Base-by-base conservation (phyloP, 345 rosid genomes). In the Citrus trifoliata region DNA sequence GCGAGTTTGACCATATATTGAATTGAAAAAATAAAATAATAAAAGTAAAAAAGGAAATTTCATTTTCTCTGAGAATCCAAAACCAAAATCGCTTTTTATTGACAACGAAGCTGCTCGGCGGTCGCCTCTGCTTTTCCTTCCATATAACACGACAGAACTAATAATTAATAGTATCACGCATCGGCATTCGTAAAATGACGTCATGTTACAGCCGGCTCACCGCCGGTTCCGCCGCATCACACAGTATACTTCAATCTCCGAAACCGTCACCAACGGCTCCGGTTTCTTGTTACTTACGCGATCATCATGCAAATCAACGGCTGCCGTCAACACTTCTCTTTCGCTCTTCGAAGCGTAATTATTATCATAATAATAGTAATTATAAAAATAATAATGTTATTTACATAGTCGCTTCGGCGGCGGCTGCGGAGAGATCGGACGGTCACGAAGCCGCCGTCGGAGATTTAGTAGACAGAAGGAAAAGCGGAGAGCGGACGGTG, bases 131-230 rank as follows among this genome's bases (percentile, higher is more conserved):
- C 48, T 10, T 42, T 12, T 42, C 6, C 24, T 27, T 2, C 46
- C 2, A 40, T 58, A 24, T 58, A 24, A 42, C 46, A 4, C 21
- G 30, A 21, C 40, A 51, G 35, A 28, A 27, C 30, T 30, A 12
- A 73, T 37, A 3, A 55, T 37, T 67, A 3, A 7, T 53, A 33
- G 2, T 22, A 22, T 80, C 7, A 5, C 7, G 21, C 58, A 0
- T 6, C 7, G 6, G 24, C n/a, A 48, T 51, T 27, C 2, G 4
- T 28, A 27, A 18, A 70, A 91, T 95, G 98, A 81, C 89, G 60
- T 88, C 90, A 58, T 85, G 82, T 82, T 80, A 82, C 87, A 76
- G 85, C 83, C 89, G 88, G 79, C 76, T 88, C 76, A 78, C 81
- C 76, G 76, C 80, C 86, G 87, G 82, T 32, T 74, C 70, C 25